phyloP scores from a whole-genome alignment of 352 stramenopile species.

The Phytopythium boreale region DNA sequence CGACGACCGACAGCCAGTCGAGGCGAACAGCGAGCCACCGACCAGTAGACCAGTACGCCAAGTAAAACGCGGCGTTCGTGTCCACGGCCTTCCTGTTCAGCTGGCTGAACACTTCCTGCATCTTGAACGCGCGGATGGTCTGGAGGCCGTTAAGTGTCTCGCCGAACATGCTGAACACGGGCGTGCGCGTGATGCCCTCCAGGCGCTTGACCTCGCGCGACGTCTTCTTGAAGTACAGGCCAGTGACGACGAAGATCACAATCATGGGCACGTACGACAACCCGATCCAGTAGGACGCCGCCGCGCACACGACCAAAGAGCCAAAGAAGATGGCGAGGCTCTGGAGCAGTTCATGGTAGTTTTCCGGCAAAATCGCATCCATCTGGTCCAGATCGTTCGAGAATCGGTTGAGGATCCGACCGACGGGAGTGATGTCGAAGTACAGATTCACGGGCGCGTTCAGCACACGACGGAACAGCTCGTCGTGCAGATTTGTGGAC shows the following conservation, averaged over 20 bases:
- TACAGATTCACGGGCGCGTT: constrained; percentile 51
- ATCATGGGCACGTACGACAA: constrained; percentile 62
- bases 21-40: constrained; percentile 95
- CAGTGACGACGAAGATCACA: constrained; percentile 43
- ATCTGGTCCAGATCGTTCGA: constrained; percentile 60
- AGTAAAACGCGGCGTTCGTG: constrained; percentile 38
- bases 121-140: constrained; percentile 88
- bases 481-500: constrained; percentile 38
- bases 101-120: constrained; percentile 27
- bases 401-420: constrained; percentile 67
- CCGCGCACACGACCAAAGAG: constrained; percentile 30
- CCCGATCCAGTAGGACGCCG: constrained; percentile 34
- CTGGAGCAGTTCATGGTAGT: constrained; percentile 41
- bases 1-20: constrained; percentile 69
- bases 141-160: constrained; percentile 92
- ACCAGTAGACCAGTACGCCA: constrained; percentile 30
- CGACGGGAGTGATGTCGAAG: constrained; percentile 66
- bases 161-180: constrained; percentile 91
- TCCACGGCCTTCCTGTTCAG: constrained; percentile 36
- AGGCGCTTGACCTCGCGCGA: constrained; percentile 91
- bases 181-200: constrained; percentile 84
- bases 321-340: constrained; percentile 25
- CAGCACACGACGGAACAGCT: constrained; percentile 46
- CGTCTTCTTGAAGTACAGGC: constrained; percentile 84
- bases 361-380: constrained; percentile 34